Evolutionary conservation across 2,329 filamentous ascomycete genomes (phyloP), one percentile per base, ranked within the genome.

Genomic region (Fusarium cicatricum): DNA sequence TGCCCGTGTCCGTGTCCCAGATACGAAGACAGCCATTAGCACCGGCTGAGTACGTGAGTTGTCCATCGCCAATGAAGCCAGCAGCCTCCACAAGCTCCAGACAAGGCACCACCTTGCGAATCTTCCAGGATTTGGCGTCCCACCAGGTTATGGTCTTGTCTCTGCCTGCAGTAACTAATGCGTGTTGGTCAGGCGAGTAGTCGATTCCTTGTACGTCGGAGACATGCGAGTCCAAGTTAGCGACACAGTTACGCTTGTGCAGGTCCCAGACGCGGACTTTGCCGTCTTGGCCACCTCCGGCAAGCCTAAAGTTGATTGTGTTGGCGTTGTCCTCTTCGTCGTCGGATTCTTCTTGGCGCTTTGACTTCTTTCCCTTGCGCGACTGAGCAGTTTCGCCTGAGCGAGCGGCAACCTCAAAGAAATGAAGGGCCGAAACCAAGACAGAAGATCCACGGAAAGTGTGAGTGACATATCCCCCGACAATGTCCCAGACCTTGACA

Each of bases 401-500:
- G 68, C 78, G 66, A 59, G 77, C 75, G 19, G 87, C 81, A 14
- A 91, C 80, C 70, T 96, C 89, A 72, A 98, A 99, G 75, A 99
- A 98, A 67, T 89, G 89, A 15, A 99, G 80, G 0, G 95, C 92
- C 11, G 95, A 97, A 5, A 99, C 86, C 17, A 99, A 84, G 10
- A 95, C 93, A 55, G 92, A 92, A 52, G 96, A 94, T 2, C 93
- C 93, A 65, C 94, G 90, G 75, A 99, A 96, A 1, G 92, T 97
- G 75, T 99, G 95, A 23, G 96, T 99, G 28, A 92, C 87, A 74
- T 90, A 98, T 17, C 95, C 95, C 38, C 89, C 91, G 43, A 83
- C 82, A 55, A 99, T 92, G 75, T 99, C 95, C 94, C 94, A 99
- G 46, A 99, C 89, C 75, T 99, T 99, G 68, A 98, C 91, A 1